Conservation (phyloP, 2,329 filamentous ascomycete genomes). For the Graphilbum sp. region DNA sequence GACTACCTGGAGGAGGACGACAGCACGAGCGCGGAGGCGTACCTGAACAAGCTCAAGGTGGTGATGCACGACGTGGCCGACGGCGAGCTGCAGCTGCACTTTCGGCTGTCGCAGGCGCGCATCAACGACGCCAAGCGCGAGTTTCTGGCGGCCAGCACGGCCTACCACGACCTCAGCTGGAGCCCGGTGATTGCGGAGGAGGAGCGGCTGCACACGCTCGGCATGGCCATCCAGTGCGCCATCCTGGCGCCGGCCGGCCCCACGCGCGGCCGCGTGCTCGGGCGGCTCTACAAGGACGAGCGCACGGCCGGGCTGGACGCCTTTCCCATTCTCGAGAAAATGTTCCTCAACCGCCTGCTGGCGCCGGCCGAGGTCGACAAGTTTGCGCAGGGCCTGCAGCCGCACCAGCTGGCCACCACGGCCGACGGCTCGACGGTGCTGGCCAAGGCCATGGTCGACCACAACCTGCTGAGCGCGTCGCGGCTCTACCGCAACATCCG, state of each 20-base stretch:
- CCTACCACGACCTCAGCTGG: constrained; percentile 78
- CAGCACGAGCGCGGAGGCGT: constrained; percentile 66
- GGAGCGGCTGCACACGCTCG: constrained; percentile 70
- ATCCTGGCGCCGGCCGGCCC: constrained; percentile 87
- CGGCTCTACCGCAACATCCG: constrained; percentile 63
- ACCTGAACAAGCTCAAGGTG: constrained; percentile 91
- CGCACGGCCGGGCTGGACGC: constrained; percentile 59
- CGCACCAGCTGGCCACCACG: constrained; percentile 81
- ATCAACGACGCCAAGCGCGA: constrained; percentile 82
- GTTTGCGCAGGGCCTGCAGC: constrained; percentile 64
- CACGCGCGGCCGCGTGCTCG: constrained; percentile 61
- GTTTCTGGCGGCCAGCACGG: constrained; percentile 74
- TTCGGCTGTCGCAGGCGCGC: constrained; percentile 79
- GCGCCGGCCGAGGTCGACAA: constrained; percentile 67
- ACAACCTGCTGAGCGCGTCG: constrained; percentile 81
- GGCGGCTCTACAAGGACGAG: constrained; percentile 85
- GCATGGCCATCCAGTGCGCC: constrained; percentile 79
- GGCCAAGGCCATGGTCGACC: constrained; percentile 84
- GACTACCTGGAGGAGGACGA: constrained; percentile 92
- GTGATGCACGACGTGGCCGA: constrained; percentile 67
- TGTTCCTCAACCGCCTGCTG: constrained; percentile 82
- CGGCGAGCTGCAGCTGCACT: constrained; percentile 61
- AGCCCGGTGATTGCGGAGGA: constrained; percentile 65
- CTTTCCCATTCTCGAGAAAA: constrained; percentile 86
- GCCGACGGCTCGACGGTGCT: constrained; percentile 86